phyloP scores from a whole-genome alignment of 495 filamentous ascomycete genomes.

The Tuber indicum region DNA sequence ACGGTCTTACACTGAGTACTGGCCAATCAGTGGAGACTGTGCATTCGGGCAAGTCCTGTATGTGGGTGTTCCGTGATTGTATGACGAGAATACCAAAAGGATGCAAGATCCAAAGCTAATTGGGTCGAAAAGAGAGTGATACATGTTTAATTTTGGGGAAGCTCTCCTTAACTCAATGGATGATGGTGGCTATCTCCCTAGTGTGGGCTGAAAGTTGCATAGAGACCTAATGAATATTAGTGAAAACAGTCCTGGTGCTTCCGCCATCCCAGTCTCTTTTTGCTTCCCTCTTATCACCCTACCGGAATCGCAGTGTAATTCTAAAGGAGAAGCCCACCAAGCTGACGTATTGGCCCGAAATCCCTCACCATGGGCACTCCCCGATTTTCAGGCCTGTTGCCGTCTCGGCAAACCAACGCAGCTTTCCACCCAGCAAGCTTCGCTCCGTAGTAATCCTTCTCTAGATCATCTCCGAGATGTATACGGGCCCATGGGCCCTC shows the following conservation, averaged over 20 bases:
- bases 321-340: background rate
- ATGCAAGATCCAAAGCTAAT: background rate
- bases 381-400: background rate
- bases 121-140: background rate
- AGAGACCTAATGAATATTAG: background rate
- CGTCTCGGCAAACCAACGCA: conserved; percentile 46
- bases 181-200: background rate
- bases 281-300: background rate
- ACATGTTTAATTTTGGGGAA: background rate
- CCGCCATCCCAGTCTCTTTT: background rate
- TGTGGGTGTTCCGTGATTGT: too few relatives aligned
- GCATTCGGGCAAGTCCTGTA: too few relatives aligned
- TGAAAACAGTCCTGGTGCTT: background rate
- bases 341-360: background rate
- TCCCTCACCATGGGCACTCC: background rate
- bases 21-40: too few relatives aligned
- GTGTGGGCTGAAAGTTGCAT: background rate
- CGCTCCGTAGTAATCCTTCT: conserved; percentile 59
- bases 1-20: too few relatives aligned
- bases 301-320: background rate
- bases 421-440: conserved; percentile 58
- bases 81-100: background rate
- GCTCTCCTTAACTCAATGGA: background rate
- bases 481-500: conserved; percentile 47
- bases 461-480: conserved; percentile 62